Evolutionary conservation across 306 rosid species (phyloP).

Genomic region (Casuarina cunninghamiana): DNA sequence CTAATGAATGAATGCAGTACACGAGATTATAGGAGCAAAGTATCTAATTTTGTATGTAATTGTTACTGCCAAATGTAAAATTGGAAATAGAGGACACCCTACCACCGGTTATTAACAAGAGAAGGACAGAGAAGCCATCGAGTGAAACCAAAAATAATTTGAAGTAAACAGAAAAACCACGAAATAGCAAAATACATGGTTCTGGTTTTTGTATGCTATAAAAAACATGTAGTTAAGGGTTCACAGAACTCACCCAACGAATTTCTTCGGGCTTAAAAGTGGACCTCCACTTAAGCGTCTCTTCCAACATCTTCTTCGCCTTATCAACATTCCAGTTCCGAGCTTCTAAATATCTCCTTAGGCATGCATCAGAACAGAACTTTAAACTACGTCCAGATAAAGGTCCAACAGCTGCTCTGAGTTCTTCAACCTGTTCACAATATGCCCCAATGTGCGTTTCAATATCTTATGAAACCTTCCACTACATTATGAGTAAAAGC

Average conservation of each 20-base stretch:
- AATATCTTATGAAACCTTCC: background rate
- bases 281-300: constrained; percentile 81
- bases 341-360: constrained; percentile 79
- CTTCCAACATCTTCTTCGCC: constrained; percentile 82
- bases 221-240: constrained; percentile 3
- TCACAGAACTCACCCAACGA: constrained; percentile 66
- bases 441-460: constrained; percentile 1
- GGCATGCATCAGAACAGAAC: constrained; percentile 74
- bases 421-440: constrained; percentile 61
- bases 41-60: background rate
- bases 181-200: background rate
- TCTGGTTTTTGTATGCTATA: background rate
- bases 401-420: constrained; percentile 62
- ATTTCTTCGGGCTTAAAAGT: constrained; percentile 85
- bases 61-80: background rate
- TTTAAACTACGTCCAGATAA: constrained; percentile 60
- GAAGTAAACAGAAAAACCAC: background rate
- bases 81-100: background rate
- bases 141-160: background rate
- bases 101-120: background rate
- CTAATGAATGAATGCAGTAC: background rate
- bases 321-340: constrained; percentile 79
- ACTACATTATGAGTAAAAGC: background rate
- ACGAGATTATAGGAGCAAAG: background rate
- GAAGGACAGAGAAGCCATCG: background rate